These are phyloP conservation scores for Pleurotus cornucopiae DNA, from an alignment of 768 basidiomycete genomes.

Conservation along the genomic window DNA sequence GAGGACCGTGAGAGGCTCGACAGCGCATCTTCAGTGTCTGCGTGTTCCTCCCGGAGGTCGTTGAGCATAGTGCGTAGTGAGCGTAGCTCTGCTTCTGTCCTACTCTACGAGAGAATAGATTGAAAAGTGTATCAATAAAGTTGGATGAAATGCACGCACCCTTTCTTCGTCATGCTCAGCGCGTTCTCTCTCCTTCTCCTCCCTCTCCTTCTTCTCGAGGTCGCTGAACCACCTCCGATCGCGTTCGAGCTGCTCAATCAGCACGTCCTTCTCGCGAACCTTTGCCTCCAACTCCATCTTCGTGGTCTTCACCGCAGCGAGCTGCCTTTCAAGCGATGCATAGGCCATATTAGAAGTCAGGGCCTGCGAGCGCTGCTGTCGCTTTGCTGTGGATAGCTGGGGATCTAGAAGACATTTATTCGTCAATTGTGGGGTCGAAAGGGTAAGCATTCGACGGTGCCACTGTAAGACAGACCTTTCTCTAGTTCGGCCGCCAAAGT, in stretches of 20 bases:
- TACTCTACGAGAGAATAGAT: constrained; percentile 29
- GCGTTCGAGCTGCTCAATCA: constrained; percentile 62
- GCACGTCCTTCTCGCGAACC: constrained; percentile 58
- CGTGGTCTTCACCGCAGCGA: constrained; percentile 55
- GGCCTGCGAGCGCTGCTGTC: constrained; percentile 60
- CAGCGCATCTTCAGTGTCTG: constrained; percentile 58
- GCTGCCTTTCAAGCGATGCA: constrained; percentile 64
- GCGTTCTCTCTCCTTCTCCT: constrained; percentile 60
- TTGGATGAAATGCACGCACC: constrained; percentile 32
- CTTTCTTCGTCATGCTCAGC: constrained; percentile 51
- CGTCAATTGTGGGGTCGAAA: constrained; percentile 11
- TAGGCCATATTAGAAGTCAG: constrained; percentile 60
- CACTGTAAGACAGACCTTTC: constrained; percentile 36
- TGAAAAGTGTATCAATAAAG: not conserved
- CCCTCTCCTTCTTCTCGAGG: constrained; percentile 48
- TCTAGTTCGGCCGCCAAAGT: constrained; percentile 67
- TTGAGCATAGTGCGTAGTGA: constrained; percentile 44
- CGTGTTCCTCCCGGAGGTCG: constrained; percentile 50
- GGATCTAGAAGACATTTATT: constrained; percentile 40
- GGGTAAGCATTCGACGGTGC: not conserved
- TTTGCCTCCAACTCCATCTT: constrained; percentile 65
- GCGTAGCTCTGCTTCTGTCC: constrained; percentile 47
- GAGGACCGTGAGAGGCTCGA: constrained; percentile 43
- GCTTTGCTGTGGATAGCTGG: constrained; percentile 61
- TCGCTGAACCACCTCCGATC: constrained; percentile 29